phyloP scores from a whole-genome alignment of 23 red algal species.

The Gracilariopsis chorda region DNA sequence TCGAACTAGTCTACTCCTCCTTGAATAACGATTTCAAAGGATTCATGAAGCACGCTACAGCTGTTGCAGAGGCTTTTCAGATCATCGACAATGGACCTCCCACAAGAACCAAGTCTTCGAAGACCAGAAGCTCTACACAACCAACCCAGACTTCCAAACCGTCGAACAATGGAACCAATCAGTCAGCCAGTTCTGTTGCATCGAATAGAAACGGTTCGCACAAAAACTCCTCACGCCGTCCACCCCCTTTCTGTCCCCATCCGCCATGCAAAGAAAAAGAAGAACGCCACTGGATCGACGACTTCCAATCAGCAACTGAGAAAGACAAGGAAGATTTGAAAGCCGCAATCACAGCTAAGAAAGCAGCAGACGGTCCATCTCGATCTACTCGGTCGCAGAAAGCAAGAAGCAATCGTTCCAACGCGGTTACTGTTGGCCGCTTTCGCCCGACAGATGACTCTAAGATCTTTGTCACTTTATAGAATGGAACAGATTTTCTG shows the following conservation, averaged over 20 bases:
- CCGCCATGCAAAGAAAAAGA: not conserved
- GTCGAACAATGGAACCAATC: not conserved
- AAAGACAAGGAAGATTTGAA: not conserved
- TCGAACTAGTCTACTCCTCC: not conserved
- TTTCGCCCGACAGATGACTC: not conserved
- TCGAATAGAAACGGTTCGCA: not conserved
- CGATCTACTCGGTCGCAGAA: not conserved
- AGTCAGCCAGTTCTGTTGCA: no score
- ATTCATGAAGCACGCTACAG: not conserved
- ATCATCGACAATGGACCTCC: slow-evolving; percentile 12
- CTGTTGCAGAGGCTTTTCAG: slow-evolving; percentile 6
- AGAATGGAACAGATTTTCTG: not conserved
- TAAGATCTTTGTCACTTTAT: not conserved
- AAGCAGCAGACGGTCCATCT: not conserved
- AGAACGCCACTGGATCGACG: slow-evolving; percentile 2
- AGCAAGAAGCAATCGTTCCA: not conserved
- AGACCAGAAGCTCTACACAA: no score
- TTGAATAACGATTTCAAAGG: not conserved
- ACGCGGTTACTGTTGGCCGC: not conserved
- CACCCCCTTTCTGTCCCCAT: not conserved
- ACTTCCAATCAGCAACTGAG: not conserved
- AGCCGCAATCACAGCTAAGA: not conserved
- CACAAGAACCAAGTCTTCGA: not conserved
- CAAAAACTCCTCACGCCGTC: not conserved
- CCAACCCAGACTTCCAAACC: no score